phyloP scores from a whole-genome alignment of 2,329 filamentous ascomycete genomes.

The Colletotrichum camelliae region DNA sequence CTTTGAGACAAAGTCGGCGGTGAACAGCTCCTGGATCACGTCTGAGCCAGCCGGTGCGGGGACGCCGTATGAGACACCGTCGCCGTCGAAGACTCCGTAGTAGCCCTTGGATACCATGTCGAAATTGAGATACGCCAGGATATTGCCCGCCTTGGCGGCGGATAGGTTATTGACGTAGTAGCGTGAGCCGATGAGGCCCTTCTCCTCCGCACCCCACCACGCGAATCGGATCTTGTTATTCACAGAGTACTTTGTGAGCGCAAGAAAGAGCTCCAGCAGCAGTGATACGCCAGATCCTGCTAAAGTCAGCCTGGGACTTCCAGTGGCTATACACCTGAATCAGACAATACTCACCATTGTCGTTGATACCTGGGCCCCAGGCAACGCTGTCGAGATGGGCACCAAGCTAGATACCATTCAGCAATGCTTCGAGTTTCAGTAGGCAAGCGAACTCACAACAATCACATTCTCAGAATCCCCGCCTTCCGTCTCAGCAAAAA shows the following conservation, averaged over 20 bases:
- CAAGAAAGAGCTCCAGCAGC: conserved; percentile 45
- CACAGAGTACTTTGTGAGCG: conserved; percentile 38
- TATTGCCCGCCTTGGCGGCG: conserved; percentile 33
- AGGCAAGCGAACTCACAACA: conserved; percentile 21
- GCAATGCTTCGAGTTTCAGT: rapidly evolving
- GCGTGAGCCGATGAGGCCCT: conserved; percentile 38
- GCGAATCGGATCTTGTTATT: conserved; percentile 44
- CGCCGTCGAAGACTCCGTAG: conserved; percentile 39
- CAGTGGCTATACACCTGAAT: rapidly evolving
- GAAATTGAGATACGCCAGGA: conserved; percentile 45
- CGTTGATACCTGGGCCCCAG: conserved; percentile 50
- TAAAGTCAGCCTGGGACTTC: neutral
- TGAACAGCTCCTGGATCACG: conserved; percentile 37
- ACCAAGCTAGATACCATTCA: conserved; percentile 30
- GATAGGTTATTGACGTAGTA: conserved; percentile 43
- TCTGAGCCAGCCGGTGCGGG: conserved; percentile 37
- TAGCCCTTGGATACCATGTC: conserved; percentile 45
- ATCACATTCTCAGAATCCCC: conserved; percentile 48
- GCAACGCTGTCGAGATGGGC: conserved; percentile 50
- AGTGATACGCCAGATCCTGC: conserved; percentile 40
- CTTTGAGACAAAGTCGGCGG: conserved; percentile 34
- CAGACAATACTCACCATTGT: conserved; percentile 37
- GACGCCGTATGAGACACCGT: conserved; percentile 39
- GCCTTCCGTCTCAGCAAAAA: conserved; percentile 49
- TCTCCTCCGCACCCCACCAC: conserved; percentile 53